Evolutionary conservation across 2,329 filamentous ascomycete genomes (phyloP), one percentile per base, ranked within the genome.

Genomic region (Trichoderma arundinaceum): DNA sequence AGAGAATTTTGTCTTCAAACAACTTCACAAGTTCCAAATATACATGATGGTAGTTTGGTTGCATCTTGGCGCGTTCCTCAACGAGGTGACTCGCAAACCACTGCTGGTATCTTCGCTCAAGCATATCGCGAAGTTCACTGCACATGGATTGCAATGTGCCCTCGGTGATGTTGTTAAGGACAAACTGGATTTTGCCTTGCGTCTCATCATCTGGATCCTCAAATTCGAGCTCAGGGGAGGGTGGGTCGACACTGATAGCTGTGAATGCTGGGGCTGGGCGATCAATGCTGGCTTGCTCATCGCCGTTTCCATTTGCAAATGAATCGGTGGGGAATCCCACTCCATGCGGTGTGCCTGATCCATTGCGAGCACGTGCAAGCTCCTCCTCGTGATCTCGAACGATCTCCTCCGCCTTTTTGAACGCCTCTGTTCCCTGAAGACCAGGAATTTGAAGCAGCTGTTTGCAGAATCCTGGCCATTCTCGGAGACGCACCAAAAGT

Each of bases 31-130:
- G 86, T 72, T 97, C 92, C 57, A 98, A 85, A 75, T 99, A 99
- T 22, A 99, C 87, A 67, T 91, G 86, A 72, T 99, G 95, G 74
- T 96, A 98, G 77, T 99, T 99, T 6, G 94, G 94, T 75, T 99
- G 94, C 82, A 97, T 90, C 78, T 97, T 98, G 38, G 94, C 96
- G 52, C 96, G 92, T 75, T 97, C 92, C 74, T 97, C 94, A 2
- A 99, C 95, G 9, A 99, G 83, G 74, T 98, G 96, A 54, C 89
- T 89, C 7, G 96, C 95, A 74, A 99, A 99, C 95, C 95, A 99
- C 74, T 96, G 92, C 73, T 96, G 91, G 75, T 97, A 90, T 70
- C 89, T 88, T 61, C 90, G 87, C 58, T 92, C 88, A 54, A 99
- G 80, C 51, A 91, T 88, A 44, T 92, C 89, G 57, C 88, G 89